Evolutionary conservation across 2,329 filamentous ascomycete species (phyloP).

Genomic region (Calonectria honghensis): DNA sequence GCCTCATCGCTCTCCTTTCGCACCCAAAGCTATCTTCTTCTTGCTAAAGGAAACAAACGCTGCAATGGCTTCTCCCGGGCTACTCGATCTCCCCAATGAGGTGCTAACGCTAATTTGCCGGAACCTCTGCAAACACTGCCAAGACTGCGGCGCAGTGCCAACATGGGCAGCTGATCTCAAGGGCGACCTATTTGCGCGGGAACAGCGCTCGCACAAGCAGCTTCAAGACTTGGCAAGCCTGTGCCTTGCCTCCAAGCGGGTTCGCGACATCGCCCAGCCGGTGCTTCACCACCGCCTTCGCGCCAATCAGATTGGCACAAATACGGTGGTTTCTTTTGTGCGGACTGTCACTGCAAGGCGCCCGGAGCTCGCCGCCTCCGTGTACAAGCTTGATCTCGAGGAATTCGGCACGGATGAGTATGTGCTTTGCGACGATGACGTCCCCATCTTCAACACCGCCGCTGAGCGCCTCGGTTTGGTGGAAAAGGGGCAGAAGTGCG

Average conservation of each 20-base stretch:
- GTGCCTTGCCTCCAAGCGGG: slow-evolving; percentile 1
- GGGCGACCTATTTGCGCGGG: neutral
- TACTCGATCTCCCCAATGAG: slow-evolving; percentile 13
- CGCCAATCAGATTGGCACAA: neutral
- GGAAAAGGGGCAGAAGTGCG: neutral
- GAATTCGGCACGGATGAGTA: neutral
- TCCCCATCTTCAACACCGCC: neutral
- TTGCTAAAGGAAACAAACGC: too few species aligned
- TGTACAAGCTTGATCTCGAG: neutral
- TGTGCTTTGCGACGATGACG: neutral
- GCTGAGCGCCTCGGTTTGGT: slow-evolving; percentile 7
- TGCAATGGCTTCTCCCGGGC: neutral
- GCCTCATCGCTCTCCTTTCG: neutral
- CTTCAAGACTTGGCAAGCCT: neutral
- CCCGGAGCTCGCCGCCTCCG: neutral
- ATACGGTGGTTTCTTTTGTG: neutral
- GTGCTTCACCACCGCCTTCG: neutral
- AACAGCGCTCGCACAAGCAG: neutral
- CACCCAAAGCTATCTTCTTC: neutral
- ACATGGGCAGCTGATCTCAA: neutral
- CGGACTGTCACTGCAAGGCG: slow-evolving; percentile 1
- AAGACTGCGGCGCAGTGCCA: neutral
- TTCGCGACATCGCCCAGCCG: slow-evolving; percentile 16
- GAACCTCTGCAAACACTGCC: neutral
- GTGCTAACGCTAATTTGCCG: slow-evolving; percentile 4